These are phyloP conservation scores for Vanderwaltozyma verrucispora DNA, from an alignment of 805 yeast species.

Conservation along the genomic window DNA sequence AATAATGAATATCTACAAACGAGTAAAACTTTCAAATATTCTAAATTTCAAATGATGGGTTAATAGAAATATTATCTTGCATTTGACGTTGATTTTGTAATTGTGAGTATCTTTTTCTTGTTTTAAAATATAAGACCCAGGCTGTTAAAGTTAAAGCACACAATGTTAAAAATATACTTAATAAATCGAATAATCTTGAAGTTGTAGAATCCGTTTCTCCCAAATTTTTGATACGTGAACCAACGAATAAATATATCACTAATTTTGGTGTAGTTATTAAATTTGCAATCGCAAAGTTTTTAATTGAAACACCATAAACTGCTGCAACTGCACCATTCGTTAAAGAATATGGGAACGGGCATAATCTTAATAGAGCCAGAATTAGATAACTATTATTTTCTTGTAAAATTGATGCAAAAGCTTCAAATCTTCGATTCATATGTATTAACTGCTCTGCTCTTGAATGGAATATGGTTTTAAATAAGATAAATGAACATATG, in stretches of 20 bases:
- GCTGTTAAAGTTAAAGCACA: constrained; percentile 49
- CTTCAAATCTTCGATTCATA: constrained; percentile 54
- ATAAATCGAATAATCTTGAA: constrained; percentile 48
- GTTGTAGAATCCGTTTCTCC: constrained; percentile 46
- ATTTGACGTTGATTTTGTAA: constrained; percentile 12
- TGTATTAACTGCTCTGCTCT: constrained; percentile 53
- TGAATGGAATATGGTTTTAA: constrained; percentile 45
- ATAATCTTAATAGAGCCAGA: constrained; percentile 62
- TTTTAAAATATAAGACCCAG: constrained; percentile 52
- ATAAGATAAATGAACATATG: constrained; percentile 57
- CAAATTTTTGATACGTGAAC: constrained; percentile 58
- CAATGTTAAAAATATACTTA: constrained; percentile 50
- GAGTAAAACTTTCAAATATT: too few species aligned
- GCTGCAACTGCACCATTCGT: constrained; percentile 90
- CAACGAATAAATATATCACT: constrained; percentile 66
- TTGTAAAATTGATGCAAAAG: constrained; percentile 61
- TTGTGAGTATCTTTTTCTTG: constrained; percentile 29
- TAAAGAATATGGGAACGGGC: constrained; percentile 89
- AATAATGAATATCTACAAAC: too few species aligned
- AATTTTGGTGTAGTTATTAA: constrained; percentile 72
- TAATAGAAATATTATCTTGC: constrained; percentile 2
- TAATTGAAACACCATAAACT: constrained; percentile 59
- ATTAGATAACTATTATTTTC: constrained; percentile 61
- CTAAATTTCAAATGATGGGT: constrained; percentile 11
- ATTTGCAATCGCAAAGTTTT: constrained; percentile 61